Evolutionary conservation across 306 rosid species (phyloP).

Genomic region (Cicer yamashitae): DNA sequence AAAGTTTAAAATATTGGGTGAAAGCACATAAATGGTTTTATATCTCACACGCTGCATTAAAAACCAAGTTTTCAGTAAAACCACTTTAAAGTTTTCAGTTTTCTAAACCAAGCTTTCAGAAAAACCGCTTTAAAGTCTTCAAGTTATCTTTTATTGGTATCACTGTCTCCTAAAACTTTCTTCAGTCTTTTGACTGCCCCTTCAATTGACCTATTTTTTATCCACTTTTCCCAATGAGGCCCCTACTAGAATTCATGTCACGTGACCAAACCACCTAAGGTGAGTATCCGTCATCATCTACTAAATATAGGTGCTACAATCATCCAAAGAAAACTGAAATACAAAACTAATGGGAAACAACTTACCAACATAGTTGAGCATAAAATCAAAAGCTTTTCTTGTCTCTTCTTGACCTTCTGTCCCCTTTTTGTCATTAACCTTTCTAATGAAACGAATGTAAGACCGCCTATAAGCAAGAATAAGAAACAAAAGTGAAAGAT

Average conservation of each 20-base stretch:
- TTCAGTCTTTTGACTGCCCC: not conserved
- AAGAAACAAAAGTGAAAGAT: conserved; percentile 38
- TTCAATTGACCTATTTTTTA: not conserved
- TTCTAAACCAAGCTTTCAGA: conserved; percentile 18
- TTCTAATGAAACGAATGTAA: conserved; percentile 91
- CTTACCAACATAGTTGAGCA: conserved; percentile 91
- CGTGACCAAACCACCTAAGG: conserved; percentile 10
- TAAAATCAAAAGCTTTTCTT: conserved; percentile 95
- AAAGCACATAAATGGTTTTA: conserved; percentile 1
- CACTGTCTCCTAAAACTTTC: conserved; percentile 5
- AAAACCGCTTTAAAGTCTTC: not conserved
- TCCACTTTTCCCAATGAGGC: conserved; percentile 3
- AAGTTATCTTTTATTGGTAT: conserved; percentile 11
- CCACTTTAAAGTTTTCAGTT: not conserved
- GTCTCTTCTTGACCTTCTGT: conserved; percentile 98
- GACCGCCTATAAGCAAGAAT: conserved; percentile 69
- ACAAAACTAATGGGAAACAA: conserved; percentile 37
- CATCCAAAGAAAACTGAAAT: conserved; percentile 19
- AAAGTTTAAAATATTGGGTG: not conserved
- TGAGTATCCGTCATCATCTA: conserved; percentile 22
- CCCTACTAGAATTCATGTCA: conserved; percentile 16
- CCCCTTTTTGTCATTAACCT: conserved; percentile 85
- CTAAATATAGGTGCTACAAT: conserved; percentile 28
- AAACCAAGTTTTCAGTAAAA: conserved; percentile 24
- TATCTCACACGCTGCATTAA: not conserved